A percentile compares a stretch with the other conserved stretches of the same genome.
These are phyloP conservation scores for Pneumocystis sp. DNA, from an alignment of 1,139 yeast species.

Conservation along the genomic window DNA sequence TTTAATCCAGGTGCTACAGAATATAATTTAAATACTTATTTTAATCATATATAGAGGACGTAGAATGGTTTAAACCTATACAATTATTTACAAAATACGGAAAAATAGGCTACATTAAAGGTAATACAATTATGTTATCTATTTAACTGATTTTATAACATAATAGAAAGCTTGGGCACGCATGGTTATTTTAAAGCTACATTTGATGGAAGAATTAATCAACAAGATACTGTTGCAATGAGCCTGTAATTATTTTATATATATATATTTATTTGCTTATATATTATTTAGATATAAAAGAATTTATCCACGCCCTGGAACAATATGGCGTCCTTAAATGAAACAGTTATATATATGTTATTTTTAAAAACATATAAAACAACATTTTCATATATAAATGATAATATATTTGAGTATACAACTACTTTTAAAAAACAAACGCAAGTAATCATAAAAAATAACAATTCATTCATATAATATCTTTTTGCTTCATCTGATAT, in stretches of 20 bases:
- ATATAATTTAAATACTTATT: background rate
- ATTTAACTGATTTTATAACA: conserved; percentile 27
- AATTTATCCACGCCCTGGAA: background rate
- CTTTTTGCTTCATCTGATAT: no score
- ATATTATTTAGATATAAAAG: background rate
- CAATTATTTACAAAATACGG: conserved; percentile 89
- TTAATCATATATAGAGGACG: conserved; percentile 39
- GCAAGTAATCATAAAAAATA: no score
- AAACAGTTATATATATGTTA: background rate
- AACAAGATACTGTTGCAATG: conserved; percentile 92
- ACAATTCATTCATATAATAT: background rate
- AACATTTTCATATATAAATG: background rate
- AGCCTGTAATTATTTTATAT: conserved; percentile 38
- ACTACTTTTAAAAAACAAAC: no score
- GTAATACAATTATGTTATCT: background rate
- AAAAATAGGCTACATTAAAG: conserved; percentile 44
- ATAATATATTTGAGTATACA: background rate
- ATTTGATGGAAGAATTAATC: conserved; percentile 76
- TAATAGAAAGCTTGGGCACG: conserved; percentile 81
- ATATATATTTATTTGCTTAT: background rate
- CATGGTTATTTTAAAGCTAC: conserved; percentile 96
- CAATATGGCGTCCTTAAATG: background rate
- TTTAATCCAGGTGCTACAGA: conserved; percentile 39
- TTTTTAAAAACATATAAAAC: background rate
- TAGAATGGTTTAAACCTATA: conserved; percentile 76